Evolutionary conservation across 2,329 filamentous ascomycete genomes (phyloP).

Genomic region (Penicillium frequentans): DNA sequence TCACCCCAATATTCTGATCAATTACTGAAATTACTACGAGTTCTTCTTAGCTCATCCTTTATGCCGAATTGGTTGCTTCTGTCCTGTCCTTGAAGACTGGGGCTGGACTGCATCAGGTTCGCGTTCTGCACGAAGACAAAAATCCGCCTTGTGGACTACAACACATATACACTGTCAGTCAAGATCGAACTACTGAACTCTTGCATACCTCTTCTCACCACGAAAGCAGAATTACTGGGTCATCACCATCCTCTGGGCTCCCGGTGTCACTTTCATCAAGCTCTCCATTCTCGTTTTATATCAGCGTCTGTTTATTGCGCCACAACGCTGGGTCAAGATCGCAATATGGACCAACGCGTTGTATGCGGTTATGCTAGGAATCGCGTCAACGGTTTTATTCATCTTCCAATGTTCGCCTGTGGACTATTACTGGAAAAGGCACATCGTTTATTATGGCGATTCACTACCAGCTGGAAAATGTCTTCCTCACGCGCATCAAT

Average conservation of each 20-base stretch:
- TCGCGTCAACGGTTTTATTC: neutral
- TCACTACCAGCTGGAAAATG: neutral
- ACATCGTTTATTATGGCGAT: neutral
- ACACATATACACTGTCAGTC: neutral
- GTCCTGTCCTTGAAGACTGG: neutral
- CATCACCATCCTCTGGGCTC: constrained; percentile 1
- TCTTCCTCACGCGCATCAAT: neutral
- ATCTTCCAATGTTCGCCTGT: constrained; percentile 4
- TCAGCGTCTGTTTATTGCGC: neutral
- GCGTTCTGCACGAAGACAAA: neutral
- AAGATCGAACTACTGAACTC: neutral
- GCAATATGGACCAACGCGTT: neutral
- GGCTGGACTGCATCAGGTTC: constrained; percentile 3
- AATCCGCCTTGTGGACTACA: neutral
- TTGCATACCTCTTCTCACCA: neutral
- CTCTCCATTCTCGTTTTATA: constrained; percentile 2
- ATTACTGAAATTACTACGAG: neutral
- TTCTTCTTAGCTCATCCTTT: neutral
- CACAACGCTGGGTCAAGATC: constrained; percentile 1
- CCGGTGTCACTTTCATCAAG: neutral
- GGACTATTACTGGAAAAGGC: constrained; percentile 1
- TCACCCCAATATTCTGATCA: neutral
- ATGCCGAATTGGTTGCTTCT: neutral
- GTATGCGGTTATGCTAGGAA: neutral
- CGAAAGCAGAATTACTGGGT: neutral